phyloP scores from a whole-genome alignment of 345 rosid genomes.

The Syzygium aromaticum region DNA sequence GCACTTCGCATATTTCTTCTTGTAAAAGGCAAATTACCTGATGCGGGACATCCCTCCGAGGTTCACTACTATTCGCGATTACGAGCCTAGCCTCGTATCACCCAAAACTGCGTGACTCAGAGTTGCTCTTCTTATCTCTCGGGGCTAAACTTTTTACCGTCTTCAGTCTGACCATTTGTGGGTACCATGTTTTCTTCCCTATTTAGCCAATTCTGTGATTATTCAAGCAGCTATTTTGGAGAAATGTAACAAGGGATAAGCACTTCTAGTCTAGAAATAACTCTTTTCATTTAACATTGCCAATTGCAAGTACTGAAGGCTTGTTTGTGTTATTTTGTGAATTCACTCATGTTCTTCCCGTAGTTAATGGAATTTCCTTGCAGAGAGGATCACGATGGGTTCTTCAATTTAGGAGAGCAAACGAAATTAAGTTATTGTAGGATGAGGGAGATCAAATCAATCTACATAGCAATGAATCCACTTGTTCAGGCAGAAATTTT shows the following conservation, averaged over 20 bases:
- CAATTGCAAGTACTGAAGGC: not conserved
- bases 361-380: not conserved
- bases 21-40: not conserved
- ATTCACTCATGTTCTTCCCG: not conserved
- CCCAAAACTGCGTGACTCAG: not conserved
- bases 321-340: not conserved
- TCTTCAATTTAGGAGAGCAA: not conserved
- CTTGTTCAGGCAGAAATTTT: not conserved
- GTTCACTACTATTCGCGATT: not conserved
- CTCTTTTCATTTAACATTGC: not conserved
- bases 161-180: not conserved
- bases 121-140: not conserved
- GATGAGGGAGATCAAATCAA: not conserved
- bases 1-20: not conserved
- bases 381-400: not conserved
- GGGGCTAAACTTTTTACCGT: not conserved
- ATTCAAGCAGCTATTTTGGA: too few relatives aligned
- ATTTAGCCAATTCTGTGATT: too few relatives aligned
- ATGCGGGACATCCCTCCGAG: not conserved
- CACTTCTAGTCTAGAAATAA: not conserved
- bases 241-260: not conserved
- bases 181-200: too few relatives aligned
- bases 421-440: not conserved
- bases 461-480: not conserved
- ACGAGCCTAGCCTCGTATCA: not conserved